A percentile compares a stretch with the other conserved stretches of the same genome.
phyloP scores from a whole-genome alignment of 495 filamentous ascomycete genomes.

The Hamigera avellanea region DNA sequence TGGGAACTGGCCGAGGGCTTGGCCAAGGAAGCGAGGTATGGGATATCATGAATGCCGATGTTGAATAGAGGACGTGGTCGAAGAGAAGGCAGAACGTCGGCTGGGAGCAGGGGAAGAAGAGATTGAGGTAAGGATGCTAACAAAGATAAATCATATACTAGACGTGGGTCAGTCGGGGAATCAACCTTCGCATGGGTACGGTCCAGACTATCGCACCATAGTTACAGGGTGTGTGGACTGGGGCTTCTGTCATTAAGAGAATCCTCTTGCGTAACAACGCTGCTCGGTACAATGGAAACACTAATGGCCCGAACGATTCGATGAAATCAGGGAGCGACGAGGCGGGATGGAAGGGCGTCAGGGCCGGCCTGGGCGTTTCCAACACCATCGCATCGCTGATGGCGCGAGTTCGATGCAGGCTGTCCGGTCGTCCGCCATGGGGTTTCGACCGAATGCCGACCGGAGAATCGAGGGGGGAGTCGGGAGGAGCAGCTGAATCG shows the following conservation, averaged over 20 bases:
- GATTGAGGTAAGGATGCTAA: slow-evolving; percentile 64
- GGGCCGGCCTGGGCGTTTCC: slow-evolving; percentile 53
- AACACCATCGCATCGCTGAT: slow-evolving; percentile 40
- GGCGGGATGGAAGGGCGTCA: slow-evolving; percentile 76
- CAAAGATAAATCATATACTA: slow-evolving; percentile 90
- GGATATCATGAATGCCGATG: slow-evolving; percentile 86
- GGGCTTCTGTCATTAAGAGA: slow-evolving; percentile 70
- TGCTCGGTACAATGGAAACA: slow-evolving; percentile 86
- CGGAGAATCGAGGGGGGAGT: slow-evolving; percentile 42
- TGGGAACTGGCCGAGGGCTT: slow-evolving; percentile 25
- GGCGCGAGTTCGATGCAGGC: slow-evolving; percentile 17
- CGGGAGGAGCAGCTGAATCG: slow-evolving; percentile 22
- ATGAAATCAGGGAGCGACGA: slow-evolving; percentile 66
- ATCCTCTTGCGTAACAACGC: slow-evolving; percentile 81
- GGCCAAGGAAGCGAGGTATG: slow-evolving; percentile 47
- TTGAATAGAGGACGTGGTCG: slow-evolving; percentile 80
- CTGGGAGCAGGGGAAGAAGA: slow-evolving; percentile 47
- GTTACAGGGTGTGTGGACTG: slow-evolving; percentile 75
- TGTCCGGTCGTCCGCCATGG: slow-evolving; percentile 24
- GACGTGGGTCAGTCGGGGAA: slow-evolving; percentile 4
- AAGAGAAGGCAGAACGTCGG: slow-evolving; percentile 31
- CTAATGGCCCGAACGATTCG: slow-evolving; percentile 75
- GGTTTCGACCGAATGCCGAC: slow-evolving; percentile 36
- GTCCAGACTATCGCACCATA: slow-evolving; percentile 49
- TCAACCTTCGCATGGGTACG: background rate